phyloP scores from a whole-genome alignment of 139 green algal genomes.

The Chloropicon primus region DNA sequence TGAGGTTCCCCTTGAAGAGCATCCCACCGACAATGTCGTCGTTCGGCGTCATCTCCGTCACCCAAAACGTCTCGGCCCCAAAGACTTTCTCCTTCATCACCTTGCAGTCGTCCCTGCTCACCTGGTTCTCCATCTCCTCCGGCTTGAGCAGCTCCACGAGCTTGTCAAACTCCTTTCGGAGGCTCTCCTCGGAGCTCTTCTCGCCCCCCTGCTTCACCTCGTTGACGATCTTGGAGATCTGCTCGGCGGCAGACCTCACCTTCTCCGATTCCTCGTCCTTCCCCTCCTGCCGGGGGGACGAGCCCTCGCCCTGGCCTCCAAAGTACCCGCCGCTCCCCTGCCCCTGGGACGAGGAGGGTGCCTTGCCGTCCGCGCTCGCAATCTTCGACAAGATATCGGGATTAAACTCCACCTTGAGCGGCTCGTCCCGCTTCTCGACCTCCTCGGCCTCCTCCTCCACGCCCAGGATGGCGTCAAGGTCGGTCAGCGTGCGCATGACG shows the following conservation, averaged over 20 bases:
- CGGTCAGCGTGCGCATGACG: neutral
- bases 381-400: neutral
- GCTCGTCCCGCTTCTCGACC: neutral
- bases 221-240: neutral
- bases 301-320: neutral
- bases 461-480: neutral
- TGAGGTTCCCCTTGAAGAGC: slow-evolving; percentile 60
- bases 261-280: neutral
- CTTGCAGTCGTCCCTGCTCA: slow-evolving; percentile 26
- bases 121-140: neutral
- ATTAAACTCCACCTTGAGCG: neutral
- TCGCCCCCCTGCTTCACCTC: neutral
- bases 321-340: neutral
- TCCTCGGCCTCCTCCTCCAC: neutral
- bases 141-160: neutral
- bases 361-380: neutral
- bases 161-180: neutral
- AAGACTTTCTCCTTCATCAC: slow-evolving; percentile 29
- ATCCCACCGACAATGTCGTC: slow-evolving; percentile 22
- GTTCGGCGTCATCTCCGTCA: slow-evolving; percentile 23
- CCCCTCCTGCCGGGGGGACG: neutral
- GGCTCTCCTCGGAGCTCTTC: neutral
- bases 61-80: slow-evolving; percentile 31
- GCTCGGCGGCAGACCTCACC: neutral
- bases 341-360: neutral